phyloP scores from a whole-genome alignment of 2,329 filamentous ascomycete genomes.

The Periconia sp. region DNA sequence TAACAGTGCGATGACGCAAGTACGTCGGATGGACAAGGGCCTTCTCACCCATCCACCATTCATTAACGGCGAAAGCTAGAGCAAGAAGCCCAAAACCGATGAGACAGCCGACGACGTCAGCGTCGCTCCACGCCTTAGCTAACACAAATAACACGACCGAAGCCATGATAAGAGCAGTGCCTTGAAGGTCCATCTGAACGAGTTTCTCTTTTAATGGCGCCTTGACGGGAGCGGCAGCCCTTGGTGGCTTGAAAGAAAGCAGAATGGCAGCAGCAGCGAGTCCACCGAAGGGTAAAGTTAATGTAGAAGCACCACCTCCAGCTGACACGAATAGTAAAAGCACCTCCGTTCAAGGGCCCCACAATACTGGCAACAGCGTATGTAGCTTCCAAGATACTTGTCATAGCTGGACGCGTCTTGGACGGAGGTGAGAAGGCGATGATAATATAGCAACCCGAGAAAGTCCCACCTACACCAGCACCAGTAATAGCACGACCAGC shows the following conservation, averaged over 20 bases:
- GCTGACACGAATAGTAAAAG: conserved; percentile 39
- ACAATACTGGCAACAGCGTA: conserved; percentile 30
- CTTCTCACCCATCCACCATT: conserved; percentile 43
- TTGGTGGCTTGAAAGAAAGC: conserved; percentile 43
- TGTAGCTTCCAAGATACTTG: conserved; percentile 29
- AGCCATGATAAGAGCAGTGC: conserved; percentile 44
- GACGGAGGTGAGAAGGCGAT: conserved; percentile 46
- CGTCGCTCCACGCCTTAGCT: conserved; percentile 26
- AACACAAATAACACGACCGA: conserved; percentile 47
- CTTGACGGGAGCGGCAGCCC: conserved; percentile 18
- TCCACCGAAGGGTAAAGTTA: conserved; percentile 51
- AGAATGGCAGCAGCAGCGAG: conserved; percentile 42
- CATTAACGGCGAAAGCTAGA: conserved; percentile 36
- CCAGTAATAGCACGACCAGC: conserved; percentile 45
- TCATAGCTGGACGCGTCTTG: conserved; percentile 40
- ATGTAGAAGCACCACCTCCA: conserved; percentile 50
- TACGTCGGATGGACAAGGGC: conserved; percentile 46
- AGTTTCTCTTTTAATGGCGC: conserved; percentile 40
- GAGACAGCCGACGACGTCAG: conserved; percentile 49
- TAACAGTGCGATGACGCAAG: conserved; percentile 42
- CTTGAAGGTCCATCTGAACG: conserved; percentile 49
- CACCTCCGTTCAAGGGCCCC: conserved; percentile 45
- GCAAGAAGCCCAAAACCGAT: conserved; percentile 47
- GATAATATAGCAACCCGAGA: conserved; percentile 37
- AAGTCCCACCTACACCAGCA: conserved; percentile 38